Conservation (phyloP, 2,329 filamentous ascomycete species). For the Cordyceps cicadae region DNA sequence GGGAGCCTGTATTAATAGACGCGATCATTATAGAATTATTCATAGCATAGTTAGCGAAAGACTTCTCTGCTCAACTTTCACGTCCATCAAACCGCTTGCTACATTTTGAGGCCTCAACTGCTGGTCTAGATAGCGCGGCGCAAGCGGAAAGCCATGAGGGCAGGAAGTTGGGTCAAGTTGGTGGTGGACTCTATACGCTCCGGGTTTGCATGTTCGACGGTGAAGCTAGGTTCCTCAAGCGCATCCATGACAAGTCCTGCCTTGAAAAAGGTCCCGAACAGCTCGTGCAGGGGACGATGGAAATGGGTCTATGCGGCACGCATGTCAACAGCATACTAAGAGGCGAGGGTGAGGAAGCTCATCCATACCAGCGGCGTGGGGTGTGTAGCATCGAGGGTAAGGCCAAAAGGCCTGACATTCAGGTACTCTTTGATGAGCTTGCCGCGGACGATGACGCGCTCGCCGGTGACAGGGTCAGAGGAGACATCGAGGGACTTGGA, state of each 20-base stretch:
- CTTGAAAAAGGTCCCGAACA: conserved; percentile 35
- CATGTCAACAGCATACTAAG: neutral
- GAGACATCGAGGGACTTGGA: conserved; percentile 31
- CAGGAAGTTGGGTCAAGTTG: conserved; percentile 28
- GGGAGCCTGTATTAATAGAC: neutral
- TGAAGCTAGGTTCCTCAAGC: conserved; percentile 39
- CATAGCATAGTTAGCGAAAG: neutral
- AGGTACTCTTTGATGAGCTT: conserved; percentile 35
- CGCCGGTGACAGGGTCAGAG: conserved; percentile 27
- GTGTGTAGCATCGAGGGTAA: conserved; percentile 28
- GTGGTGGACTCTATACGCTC: conserved; percentile 25
- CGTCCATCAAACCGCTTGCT: neutral
- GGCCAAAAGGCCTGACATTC: conserved; percentile 29
- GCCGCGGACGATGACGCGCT: conserved; percentile 25
- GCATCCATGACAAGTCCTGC: conserved; percentile 35
- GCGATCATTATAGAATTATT: neutral
- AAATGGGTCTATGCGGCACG: conserved; percentile 27
- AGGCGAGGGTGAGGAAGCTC: neutral
- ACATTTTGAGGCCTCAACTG: neutral
- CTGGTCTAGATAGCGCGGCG: neutral
- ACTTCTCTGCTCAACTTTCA: neutral
- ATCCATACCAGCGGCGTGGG: conserved; percentile 26
- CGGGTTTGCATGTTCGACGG: conserved; percentile 23
- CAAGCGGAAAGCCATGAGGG: conserved; percentile 19
- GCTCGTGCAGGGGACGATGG: conserved; percentile 36